Conservation (phyloP, 805 yeast genomes). For the Sugiyamaella floridensis region DNA sequence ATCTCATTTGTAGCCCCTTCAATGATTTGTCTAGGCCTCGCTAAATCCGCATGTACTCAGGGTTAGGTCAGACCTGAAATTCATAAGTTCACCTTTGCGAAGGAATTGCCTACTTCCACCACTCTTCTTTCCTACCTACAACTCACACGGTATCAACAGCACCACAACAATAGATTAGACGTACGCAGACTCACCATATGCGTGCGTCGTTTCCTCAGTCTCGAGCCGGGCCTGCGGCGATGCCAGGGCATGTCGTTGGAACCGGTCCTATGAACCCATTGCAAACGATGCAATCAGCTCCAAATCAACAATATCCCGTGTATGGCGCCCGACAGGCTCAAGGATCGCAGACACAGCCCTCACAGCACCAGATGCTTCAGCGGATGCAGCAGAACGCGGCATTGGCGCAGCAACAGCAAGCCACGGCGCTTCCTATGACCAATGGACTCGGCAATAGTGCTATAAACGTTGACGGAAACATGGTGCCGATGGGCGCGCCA, state of each 20-base stretch:
- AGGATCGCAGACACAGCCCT: background rate
- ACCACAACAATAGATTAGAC: background rate
- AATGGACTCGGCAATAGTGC: background rate
- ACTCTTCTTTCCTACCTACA: too few species aligned
- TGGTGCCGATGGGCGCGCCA: background rate
- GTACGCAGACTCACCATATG: background rate
- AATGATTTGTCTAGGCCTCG: too few species aligned
- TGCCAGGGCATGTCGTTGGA: background rate
- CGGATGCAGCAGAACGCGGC: background rate
- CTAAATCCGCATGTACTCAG: too few species aligned
- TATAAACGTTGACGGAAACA: background rate
- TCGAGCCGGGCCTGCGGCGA: background rate
- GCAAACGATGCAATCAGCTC: background rate
- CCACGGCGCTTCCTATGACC: background rate
- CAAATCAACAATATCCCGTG: background rate
- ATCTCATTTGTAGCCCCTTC: too few species aligned
- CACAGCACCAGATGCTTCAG: background rate
- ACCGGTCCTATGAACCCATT: background rate
- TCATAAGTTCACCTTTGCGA: too few species aligned
- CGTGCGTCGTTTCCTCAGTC: background rate
- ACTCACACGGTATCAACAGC: background rate
- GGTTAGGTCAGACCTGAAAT: too few species aligned
- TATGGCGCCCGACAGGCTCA: background rate
- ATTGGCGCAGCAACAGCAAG: background rate
- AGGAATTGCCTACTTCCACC: too few species aligned